Conservation (phyloP, 2,329 filamentous ascomycete species). For the Hymenoscyphus occultus region DNA sequence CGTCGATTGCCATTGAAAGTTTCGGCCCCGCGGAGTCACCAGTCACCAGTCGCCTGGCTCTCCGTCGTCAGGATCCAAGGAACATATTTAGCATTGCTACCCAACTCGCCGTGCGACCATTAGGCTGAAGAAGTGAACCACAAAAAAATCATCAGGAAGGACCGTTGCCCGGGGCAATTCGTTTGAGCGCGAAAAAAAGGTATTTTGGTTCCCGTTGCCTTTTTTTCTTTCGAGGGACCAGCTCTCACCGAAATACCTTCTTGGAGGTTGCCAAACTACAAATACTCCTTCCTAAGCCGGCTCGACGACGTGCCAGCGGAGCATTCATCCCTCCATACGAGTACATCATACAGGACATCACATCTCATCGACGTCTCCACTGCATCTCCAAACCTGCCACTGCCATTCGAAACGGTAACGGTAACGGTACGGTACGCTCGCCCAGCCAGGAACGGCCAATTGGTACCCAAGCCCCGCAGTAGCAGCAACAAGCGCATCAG, state of each 20-base stretch:
- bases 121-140: slow-evolving; percentile 31
- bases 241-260: neutral
- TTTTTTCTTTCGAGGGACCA: neutral
- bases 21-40: slow-evolving; percentile 22
- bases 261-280: neutral
- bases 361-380: neutral
- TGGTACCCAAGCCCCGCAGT: slow-evolving; percentile 2
- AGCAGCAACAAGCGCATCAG: neutral
- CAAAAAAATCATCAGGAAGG: slow-evolving; percentile 15
- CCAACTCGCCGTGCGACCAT: slow-evolving; percentile 29
- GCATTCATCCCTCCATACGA: neutral
- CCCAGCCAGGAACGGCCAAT: slow-evolving; percentile 4
- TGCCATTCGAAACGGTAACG: neutral
- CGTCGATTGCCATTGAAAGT: slow-evolving; percentile 6
- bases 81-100: slow-evolving; percentile 27
- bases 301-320: neutral
- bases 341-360: neutral
- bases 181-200: neutral
- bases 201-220: neutral
- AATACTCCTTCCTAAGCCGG: neutral
- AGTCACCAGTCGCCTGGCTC: slow-evolving; percentile 19
- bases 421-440: neutral
- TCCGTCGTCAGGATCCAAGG: slow-evolving; percentile 24
- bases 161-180: slow-evolving; percentile 5
- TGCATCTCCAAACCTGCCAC: neutral